Base-by-base conservation (phyloP, 2,329 filamentous ascomycete species). In the Colletotrichum abscissum region DNA sequence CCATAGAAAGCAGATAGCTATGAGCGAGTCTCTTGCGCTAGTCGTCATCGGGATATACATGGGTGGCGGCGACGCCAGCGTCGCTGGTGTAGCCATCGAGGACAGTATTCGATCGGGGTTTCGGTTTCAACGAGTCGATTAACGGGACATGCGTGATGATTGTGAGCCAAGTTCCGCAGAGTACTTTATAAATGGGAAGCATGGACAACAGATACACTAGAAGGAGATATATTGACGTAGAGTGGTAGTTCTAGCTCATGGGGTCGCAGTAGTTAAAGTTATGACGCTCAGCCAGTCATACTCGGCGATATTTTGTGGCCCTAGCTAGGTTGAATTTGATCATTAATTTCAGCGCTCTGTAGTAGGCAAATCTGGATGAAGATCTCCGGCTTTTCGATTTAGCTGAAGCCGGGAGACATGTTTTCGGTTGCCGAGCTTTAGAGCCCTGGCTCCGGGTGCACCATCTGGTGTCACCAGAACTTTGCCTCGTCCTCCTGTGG, bases 11-110 rank as follows among this genome's bases (percentile, higher is more conserved):
- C 60, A 69, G n/a, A 75, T 67, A 28, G 73, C 70, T 26, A 75
- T 67, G 49, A 75, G 57, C 7, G 73, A 68, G 56, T 75, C 52
- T 46, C 66, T 66, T 14, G 73, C 73, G 26, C 65, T 56, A 14
- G n/a, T 57, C 33, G 73, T 75, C 73, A 75, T 75, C 26, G 73
- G 57, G 33, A 75, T 60, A 38, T 75, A 56, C 30, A 69, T 56
- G 22, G 49, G 12, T 7, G 68, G 55, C 42, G 62, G 55, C 28
- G 68, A 26, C 38, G 55, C 55, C 62, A 66, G 52, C 14, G 57
- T 38, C 28, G 28, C 70, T 14, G 63, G 35, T 42, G 67, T 62
- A 49, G 59, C 62, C 62, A 58, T 70, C 26, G 55, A 22, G 52
- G 68, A 22, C 6, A 12, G 54, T 42, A 8, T 42, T 56, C n/a